A percentile compares a stretch with the other conserved stretches of the same genome.
Conservation (phyloP, 192 early-diverging fungal genomes). For the Fimicolochytrium jonesii region DNA sequence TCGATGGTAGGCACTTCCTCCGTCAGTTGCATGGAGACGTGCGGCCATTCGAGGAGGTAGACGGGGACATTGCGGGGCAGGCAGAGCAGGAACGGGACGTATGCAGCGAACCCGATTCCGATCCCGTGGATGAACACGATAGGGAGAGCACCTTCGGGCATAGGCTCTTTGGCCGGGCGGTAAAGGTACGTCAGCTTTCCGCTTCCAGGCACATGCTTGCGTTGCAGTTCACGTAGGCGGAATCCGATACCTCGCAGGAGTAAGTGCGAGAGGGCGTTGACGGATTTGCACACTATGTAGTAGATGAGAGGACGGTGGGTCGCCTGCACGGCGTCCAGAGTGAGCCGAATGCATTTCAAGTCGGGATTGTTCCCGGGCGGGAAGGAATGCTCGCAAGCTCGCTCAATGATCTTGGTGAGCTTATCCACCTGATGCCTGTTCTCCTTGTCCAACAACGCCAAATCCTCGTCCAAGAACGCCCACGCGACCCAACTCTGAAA, state of each 20-base stretch:
- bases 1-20: constrained; percentile 50
- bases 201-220: not conserved
- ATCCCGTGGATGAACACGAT: constrained; percentile 42
- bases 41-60: constrained; percentile 45
- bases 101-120: constrained; percentile 56
- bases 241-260: constrained; percentile 1
- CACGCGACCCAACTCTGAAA: constrained; percentile 17
- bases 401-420: constrained; percentile 1
- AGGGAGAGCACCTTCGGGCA: not conserved
- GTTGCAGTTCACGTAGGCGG: not conserved
- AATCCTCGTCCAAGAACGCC: constrained; percentile 18
- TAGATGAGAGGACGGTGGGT: constrained; percentile 55
- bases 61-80: constrained; percentile 32
- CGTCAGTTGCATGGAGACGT: constrained; percentile 63
- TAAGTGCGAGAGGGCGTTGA: not conserved
- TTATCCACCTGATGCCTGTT: not conserved
- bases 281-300: constrained; percentile 36
- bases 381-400: not conserved
- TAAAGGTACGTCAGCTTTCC: not conserved
- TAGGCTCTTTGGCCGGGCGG: constrained; percentile 2
- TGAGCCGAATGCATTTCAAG: constrained; percentile 49
- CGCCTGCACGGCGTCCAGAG: constrained; percentile 53
- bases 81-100: constrained; percentile 50
- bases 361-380: not conserved
- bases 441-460: not conserved